phyloP scores from a whole-genome alignment of 257 asterid species.

The Ophiorrhiza pumila region DNA sequence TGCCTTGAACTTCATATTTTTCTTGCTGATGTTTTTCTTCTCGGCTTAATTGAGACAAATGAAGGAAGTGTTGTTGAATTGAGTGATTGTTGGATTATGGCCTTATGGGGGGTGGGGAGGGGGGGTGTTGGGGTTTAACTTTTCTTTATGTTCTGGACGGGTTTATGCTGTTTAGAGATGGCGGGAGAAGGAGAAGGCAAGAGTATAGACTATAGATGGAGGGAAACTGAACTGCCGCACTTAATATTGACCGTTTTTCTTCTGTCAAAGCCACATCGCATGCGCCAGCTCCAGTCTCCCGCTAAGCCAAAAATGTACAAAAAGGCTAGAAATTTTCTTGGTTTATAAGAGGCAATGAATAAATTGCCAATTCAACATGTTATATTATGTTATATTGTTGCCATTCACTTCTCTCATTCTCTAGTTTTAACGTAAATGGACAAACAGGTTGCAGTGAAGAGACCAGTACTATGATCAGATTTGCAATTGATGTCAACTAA shows the following conservation, averaged over 20 bases:
- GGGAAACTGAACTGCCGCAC: neutral
- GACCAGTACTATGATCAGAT: neutral
- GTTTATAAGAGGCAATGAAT: no score
- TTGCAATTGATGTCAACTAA: neutral
- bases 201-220: neutral
- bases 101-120: no score
- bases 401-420: neutral
- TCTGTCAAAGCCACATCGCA: no score
- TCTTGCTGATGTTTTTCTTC: neutral
- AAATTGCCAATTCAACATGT: no score
- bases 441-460: neutral
- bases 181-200: conserved; percentile 21
- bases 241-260: no score
- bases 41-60: neutral
- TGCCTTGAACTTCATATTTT: conserved; percentile 75
- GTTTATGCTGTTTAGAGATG: conserved; percentile 14
- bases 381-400: neutral
- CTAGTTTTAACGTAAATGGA: neutral
- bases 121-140: no score
- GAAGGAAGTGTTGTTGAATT: neutral
- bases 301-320: no score
- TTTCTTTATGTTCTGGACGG: conserved; percentile 4
- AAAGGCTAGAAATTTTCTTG: no score
- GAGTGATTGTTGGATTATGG: neutral
- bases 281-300: no score